Conservation (phyloP, 1,139 yeast species). For the Geotrichum candidum region DNA sequence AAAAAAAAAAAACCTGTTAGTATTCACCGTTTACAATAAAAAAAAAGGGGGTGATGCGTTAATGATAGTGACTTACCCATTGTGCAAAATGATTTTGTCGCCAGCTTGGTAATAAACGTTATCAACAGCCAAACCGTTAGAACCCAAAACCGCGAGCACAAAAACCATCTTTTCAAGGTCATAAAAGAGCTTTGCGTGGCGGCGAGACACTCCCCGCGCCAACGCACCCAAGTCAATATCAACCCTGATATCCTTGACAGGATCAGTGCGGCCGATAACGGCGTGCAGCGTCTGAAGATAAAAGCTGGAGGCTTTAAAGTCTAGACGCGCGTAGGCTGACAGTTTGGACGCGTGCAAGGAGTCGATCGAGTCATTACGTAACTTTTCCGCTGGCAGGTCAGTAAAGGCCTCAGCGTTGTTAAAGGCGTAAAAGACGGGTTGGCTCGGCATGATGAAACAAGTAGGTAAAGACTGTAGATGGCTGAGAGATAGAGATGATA, state of each 20-base stretch:
- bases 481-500: not conserved
- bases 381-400: not conserved
- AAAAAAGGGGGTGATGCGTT: not conserved
- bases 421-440: not conserved
- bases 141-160: constrained; percentile 82
- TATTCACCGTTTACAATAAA: not conserved
- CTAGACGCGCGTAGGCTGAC: constrained; percentile 90
- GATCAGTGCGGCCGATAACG: constrained; percentile 59
- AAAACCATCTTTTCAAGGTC: constrained; percentile 92
- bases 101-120: constrained; percentile 84
- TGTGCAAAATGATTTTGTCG: constrained; percentile 74
- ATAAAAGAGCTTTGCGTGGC: constrained; percentile 91
- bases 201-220: constrained; percentile 83
- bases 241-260: constrained; percentile 44
- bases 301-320: constrained; percentile 86
- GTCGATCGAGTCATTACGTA: not conserved
- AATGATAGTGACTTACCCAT: constrained; percentile 34
- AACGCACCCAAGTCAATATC: constrained; percentile 82
- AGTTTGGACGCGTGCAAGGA: constrained; percentile 44
- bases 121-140: constrained; percentile 95
- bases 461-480: not conserved
- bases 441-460: not conserved
- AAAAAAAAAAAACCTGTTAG: constrained; percentile 5
- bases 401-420: not conserved
- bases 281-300: constrained; percentile 95